Base-by-base conservation (phyloP, 805 yeast genomes). In the Saitoella complicata region DNA sequence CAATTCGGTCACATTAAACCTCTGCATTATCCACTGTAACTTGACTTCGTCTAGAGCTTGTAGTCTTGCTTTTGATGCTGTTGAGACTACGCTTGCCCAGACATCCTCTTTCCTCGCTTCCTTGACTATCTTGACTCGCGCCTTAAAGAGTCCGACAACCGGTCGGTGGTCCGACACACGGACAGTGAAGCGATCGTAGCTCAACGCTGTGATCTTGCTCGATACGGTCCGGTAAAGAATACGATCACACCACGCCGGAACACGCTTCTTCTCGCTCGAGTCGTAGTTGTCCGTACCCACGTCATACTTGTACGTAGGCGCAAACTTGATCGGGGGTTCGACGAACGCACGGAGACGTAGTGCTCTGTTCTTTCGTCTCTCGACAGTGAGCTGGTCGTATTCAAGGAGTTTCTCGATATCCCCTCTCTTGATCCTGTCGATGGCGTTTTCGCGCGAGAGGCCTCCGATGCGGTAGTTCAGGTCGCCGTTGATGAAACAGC, bases 211-310 rank as follows among this genome's bases (percentile, higher is more conserved):
- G 46, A 87, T 58, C 30, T 46, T 44, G n/a, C 49, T 46, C n/a
- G 64, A 63, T 34, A 71, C 69, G 10, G 81, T 77, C 30, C 80
- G 66, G 55, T 76, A 78, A 41, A 87, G 61, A 32, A 88, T 77
- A 46, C 98, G 66, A 63, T 91, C 99, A 2, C 97, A 87, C 98
- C 98, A 91, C 0, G 98, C 93, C 1, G 98, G 99, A 8, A 83
- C 77, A 49, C 99, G 73, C 60, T 77, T 78, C 61, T 91, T 91
- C 55, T 88, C 97, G 37, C 93, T 78, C 0, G 94, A 73, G 59
- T 91, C 99, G 58, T 87, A 91, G 2, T 57, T 62, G 40, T 72
- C 73, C 0, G 94, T 80, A 4, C 94, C 93, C 41, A 83, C 80
- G 58, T 91, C 94, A 59, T 80, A 91, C 58, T 91, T 91, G 63